A percentile compares a stretch with the other conserved stretches of the same genome.
Evolutionary conservation across 2,329 filamentous ascomycete species (phyloP).

Genomic region (Zarea fungicola): DNA sequence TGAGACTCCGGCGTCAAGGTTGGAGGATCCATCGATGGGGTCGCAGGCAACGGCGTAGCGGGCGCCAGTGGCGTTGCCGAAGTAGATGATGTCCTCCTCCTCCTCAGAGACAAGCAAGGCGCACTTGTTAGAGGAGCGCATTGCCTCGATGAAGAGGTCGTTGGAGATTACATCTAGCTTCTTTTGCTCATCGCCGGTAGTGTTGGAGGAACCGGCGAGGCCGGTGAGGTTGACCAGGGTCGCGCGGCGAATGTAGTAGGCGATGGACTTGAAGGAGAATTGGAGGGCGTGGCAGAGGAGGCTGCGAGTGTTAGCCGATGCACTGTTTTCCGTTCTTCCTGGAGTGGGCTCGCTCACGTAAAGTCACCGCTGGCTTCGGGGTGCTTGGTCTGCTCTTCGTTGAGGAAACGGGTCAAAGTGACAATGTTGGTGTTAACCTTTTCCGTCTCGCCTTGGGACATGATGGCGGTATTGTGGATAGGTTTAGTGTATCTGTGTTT

Average conservation of each 20-base stretch:
- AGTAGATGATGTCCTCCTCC: conserved; percentile 87
- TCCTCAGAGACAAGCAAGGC: conserved; percentile 95
- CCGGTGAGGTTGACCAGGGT: conserved; percentile 94
- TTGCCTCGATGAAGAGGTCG: conserved; percentile 92
- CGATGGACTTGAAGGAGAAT: conserved; percentile 99
- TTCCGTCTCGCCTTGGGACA: conserved; percentile 53
- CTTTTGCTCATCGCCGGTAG: conserved; percentile 96
- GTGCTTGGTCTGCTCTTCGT: conserved; percentile 90
- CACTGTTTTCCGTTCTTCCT: neutral
- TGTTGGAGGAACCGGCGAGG: conserved; percentile 90
- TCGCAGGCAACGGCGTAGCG: conserved; percentile 96
- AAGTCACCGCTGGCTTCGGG: conserved; percentile 97
- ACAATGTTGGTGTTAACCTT: conserved; percentile 94
- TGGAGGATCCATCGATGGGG: conserved; percentile 95
- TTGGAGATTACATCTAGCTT: conserved; percentile 99
- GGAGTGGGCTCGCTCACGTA: conserved; percentile 58
- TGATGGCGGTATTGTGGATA: conserved; percentile 22
- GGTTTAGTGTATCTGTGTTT: conserved; percentile 16
- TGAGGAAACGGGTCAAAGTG: conserved; percentile 91
- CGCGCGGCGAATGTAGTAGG: conserved; percentile 96
- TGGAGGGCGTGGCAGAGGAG: conserved; percentile 95
- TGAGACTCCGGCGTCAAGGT: conserved; percentile 94
- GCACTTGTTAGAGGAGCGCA: conserved; percentile 88
- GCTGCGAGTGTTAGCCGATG: conserved; percentile 39
- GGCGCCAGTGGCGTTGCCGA: conserved; percentile 67